Evolutionary conservation across 768 basidiomycete genomes (phyloP).

Genomic region (Lactarius vividus): DNA sequence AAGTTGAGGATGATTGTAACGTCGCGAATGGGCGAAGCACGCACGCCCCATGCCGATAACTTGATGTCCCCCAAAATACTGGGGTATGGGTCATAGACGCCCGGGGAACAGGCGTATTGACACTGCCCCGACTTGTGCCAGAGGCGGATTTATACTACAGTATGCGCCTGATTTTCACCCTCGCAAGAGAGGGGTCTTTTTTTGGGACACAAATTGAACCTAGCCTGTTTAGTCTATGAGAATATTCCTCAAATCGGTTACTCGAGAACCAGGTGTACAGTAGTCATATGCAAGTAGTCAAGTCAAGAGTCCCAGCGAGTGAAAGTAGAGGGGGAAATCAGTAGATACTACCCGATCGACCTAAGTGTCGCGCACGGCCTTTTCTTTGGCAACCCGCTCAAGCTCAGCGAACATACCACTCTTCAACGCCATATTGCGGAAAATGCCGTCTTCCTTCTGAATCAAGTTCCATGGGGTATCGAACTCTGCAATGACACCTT

Average conservation of each 20-base stretch:
- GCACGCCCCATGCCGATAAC: not conserved
- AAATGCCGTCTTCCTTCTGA: constrained; percentile 45
- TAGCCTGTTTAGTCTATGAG: not conserved
- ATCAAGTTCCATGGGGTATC: constrained; percentile 53
- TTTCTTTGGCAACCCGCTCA: constrained; percentile 54
- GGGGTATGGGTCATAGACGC: not conserved
- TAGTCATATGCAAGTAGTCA: constrained; percentile 3
- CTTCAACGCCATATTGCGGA: constrained; percentile 54
- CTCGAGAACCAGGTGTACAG: not conserved
- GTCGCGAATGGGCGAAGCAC: too few species aligned
- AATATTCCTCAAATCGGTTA: not conserved
- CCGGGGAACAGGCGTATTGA: not conserved
- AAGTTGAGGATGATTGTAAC: too few species aligned
- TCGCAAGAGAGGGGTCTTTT: not conserved
- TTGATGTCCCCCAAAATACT: not conserved
- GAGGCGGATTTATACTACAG: not conserved
- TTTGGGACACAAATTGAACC: not conserved
- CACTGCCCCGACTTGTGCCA: not conserved
- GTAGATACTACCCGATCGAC: not conserved
- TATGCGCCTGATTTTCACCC: not conserved
- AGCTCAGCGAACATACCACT: constrained; percentile 63
- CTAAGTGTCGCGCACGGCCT: constrained; percentile 27
- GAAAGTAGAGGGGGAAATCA: not conserved
- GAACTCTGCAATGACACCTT: constrained; percentile 48
- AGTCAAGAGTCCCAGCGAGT: not conserved